A percentile compares a stretch with the other conserved stretches of the same genome.
Conservation (phyloP, 768 basidiomycete species). For the Russula emetica region DNA sequence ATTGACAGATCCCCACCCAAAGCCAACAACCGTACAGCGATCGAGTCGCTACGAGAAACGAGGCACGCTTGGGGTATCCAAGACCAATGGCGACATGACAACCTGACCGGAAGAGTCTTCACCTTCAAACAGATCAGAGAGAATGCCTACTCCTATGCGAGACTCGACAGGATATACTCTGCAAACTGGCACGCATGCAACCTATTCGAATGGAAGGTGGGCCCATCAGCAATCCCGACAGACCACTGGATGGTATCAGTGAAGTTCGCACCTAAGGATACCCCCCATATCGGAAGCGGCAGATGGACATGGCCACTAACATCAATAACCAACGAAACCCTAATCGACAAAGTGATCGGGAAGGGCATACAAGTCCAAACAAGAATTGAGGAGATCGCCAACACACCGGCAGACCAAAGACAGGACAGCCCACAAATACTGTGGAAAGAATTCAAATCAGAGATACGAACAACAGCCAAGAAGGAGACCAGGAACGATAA, state of each 20-base stretch:
- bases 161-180: slow-evolving; percentile 13
- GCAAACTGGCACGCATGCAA: rapidly evolving
- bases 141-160: neutral
- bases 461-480: neutral
- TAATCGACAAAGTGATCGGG: no score
- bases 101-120: neutral
- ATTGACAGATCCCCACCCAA: neutral
- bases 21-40: neutral
- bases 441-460: neutral
- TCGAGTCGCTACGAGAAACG: neutral
- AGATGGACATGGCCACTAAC: slow-evolving; percentile 6
- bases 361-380: neutral
- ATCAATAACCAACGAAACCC: neutral
- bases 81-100: neutral
- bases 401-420: neutral
- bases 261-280: neutral
- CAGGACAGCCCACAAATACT: neutral
- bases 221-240: rapidly evolving
- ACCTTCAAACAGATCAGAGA: neutral
- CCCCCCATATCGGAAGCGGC: neutral
- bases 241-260: neutral
- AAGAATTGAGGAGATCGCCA: neutral
- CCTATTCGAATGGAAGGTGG: neutral
- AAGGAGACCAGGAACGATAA: neutral
- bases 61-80: neutral